Base-by-base conservation (phyloP, 75 land plant species). In the Pinus albicaulis region DNA sequence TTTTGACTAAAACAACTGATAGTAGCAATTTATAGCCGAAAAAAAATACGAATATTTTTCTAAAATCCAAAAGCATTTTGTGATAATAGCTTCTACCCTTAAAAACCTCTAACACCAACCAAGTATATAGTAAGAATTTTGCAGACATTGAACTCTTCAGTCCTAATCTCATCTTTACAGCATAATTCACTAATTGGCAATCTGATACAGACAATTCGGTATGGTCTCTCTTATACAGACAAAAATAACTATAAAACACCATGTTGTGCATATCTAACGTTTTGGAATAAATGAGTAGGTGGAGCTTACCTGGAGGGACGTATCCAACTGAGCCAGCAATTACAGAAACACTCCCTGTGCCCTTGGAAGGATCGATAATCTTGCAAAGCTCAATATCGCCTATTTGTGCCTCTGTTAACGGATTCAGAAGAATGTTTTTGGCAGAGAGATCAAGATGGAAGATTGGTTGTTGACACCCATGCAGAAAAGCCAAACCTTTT, bases 301-400 rank as follows among this genome's bases (percentile, higher is more conserved):
- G 12, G 20, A 66, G 22, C 72, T 55, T 76, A 89, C 96, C 96
- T 82, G 93, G 93, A 78, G 93, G 94, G 59, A 89, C 82, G 64
- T 89, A 93, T 7, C 96, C 96, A 72, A 87, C 86, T 24, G 93
- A 86, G 28, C 96, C 96, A 72, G 88, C 86, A 41, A 93, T 80
- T 12, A 82, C 85, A 53, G 89, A 88, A 31, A 31, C 31, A 31
- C 31, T 31, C 31, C 31, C 31, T 31, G 31, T 31, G 31, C 31
- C 31, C 31, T 31, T 31, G 31, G 31, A 31, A 31, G 89, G 88
- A 79, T 91, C 85, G 19, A 87, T 82, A 56, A 93, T 86, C 82
- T 89, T 93, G 76, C 63, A 88, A 65, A 89, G 83, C 76, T 92
- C 96, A 59, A 89, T 79, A 65, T 93, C 93, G 31, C 84, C 89